Percentiles rank a stretch among this genome's conserved stretches.
phyloP scores from a whole-genome alignment of 1,284 basidiomycete species.

The Pseudozyma sp. region DNA sequence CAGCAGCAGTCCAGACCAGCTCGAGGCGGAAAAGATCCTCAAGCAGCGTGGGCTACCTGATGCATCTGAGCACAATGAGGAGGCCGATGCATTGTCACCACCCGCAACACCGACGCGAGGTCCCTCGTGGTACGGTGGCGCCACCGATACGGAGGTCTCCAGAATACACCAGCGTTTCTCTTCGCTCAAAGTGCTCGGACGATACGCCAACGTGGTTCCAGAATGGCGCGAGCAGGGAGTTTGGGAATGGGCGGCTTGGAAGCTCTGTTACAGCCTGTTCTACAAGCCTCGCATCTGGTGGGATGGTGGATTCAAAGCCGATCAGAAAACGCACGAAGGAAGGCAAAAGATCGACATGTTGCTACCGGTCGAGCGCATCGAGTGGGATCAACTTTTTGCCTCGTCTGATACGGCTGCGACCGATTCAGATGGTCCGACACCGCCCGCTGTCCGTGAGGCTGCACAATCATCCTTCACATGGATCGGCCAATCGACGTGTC shows the following conservation, averaged over 20 bases:
- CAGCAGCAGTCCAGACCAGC: neutral
- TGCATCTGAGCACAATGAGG: constrained; percentile 1
- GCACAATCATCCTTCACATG: constrained; percentile 53
- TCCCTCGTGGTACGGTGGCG: constrained; percentile 53
- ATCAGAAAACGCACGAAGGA: constrained; percentile 41
- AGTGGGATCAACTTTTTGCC: constrained; percentile 41
- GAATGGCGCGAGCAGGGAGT: constrained; percentile 73
- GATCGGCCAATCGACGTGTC: constrained; percentile 64
- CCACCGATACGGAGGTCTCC: constrained; percentile 65
- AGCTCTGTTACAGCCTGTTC: constrained; percentile 47
- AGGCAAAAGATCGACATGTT: constrained; percentile 41
- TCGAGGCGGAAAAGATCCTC: constrained; percentile 15
- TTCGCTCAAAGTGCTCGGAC: constrained; percentile 51
- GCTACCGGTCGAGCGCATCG: constrained; percentile 51
- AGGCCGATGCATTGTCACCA: constrained; percentile 5
- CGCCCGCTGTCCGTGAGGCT: constrained; percentile 5
- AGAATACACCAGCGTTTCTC: constrained; percentile 69
- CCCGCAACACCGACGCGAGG: constrained; percentile 11
- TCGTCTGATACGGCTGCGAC: neutral
- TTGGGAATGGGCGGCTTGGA: constrained; percentile 62
- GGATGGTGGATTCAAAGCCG: constrained; percentile 63
- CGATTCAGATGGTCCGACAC: no score
- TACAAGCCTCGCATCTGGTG: constrained; percentile 57
- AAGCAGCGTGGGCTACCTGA: constrained; percentile 16
- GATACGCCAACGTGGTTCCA: constrained; percentile 70